A percentile compares a stretch with the other conserved stretches of the same genome.
Conservation (phyloP, 2,329 filamentous ascomycete genomes). For the Thelonectria olida region DNA sequence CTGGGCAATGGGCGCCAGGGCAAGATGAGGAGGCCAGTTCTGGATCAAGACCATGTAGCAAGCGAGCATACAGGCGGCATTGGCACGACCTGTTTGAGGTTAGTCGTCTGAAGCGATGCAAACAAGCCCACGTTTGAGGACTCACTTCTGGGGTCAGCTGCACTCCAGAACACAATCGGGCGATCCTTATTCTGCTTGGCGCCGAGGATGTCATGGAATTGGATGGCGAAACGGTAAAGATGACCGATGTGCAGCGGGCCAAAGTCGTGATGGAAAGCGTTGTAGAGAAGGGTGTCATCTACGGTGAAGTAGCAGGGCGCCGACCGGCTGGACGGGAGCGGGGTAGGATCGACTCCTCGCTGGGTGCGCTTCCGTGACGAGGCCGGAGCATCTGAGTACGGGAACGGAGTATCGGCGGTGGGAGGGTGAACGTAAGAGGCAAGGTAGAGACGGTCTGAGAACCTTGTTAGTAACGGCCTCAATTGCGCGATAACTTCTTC, state of each 20-base stretch:
- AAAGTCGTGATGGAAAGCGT: constrained; percentile 98
- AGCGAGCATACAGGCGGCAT: constrained; percentile 92
- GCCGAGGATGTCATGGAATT: constrained; percentile 93
- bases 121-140: constrained; percentile 33
- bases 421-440: constrained; percentile 89
- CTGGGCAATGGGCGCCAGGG: constrained; percentile 93
- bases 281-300: constrained; percentile 92
- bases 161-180: constrained; percentile 96
- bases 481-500: constrained; percentile 19
- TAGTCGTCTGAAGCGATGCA: constrained; percentile 20
- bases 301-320: constrained; percentile 94
- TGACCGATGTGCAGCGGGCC: constrained; percentile 97
- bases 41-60: constrained; percentile 99
- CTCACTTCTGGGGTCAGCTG: constrained; percentile 88
- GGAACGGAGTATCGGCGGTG: constrained; percentile 83
- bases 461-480: constrained; percentile 38
- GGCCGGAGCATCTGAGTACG: constrained; percentile 78
- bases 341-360: constrained; percentile 61
- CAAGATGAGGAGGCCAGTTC: constrained; percentile 95
- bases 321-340: constrained; percentile 43
- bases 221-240: constrained; percentile 93
- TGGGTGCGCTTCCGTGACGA: constrained; percentile 55
- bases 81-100: constrained; percentile 74
- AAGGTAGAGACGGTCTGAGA: constrained; percentile 89
- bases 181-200: constrained; percentile 90